These are phyloP conservation scores for Neurospora sp. DNA, from an alignment of 2,329 filamentous ascomycete species.

Conservation along the genomic window DNA sequence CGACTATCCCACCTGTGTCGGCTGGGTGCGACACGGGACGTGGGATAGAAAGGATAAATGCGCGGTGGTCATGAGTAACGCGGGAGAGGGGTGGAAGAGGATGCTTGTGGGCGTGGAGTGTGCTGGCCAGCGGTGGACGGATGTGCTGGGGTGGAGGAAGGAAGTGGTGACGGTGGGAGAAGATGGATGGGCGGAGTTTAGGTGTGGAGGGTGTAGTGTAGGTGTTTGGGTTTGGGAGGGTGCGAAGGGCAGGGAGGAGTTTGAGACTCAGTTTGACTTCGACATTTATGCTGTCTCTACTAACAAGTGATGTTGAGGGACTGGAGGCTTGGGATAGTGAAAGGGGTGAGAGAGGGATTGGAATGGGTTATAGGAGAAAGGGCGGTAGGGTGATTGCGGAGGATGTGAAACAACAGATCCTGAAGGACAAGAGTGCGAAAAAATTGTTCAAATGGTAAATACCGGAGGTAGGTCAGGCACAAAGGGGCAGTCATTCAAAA, in stretches of 20 bases:
- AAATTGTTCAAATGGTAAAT: neutral
- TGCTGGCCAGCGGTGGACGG: conserved; percentile 53
- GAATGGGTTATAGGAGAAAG: neutral
- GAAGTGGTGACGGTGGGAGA: conserved; percentile 49
- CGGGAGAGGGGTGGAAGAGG: conserved; percentile 22
- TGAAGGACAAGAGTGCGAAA: neutral
- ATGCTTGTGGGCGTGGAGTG: conserved; percentile 55
- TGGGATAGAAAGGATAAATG: conserved; percentile 38
- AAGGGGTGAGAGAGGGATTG: neutral
- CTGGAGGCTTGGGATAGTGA: neutral
- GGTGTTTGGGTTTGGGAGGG: conserved; percentile 50
- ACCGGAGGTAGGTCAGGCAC: neutral
- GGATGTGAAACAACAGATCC: neutral
- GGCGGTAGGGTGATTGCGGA: neutral
- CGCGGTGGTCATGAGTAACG: conserved; percentile 49
- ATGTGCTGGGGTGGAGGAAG: conserved; percentile 48
- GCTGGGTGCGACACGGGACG: conserved; percentile 44
- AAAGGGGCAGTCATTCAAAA: neutral
- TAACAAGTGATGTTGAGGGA: neutral
- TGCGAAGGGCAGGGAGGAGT: conserved; percentile 38
- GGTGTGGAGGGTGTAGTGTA: conserved; percentile 42
- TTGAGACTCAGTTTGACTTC: conserved; percentile 18
- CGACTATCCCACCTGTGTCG: conserved; percentile 51
- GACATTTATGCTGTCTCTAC: neutral
- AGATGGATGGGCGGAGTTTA: conserved; percentile 51